These are phyloP conservation scores for Coprinopsis strossmayeri DNA, from an alignment of 768 basidiomycete species.

Conservation along the genomic window DNA sequence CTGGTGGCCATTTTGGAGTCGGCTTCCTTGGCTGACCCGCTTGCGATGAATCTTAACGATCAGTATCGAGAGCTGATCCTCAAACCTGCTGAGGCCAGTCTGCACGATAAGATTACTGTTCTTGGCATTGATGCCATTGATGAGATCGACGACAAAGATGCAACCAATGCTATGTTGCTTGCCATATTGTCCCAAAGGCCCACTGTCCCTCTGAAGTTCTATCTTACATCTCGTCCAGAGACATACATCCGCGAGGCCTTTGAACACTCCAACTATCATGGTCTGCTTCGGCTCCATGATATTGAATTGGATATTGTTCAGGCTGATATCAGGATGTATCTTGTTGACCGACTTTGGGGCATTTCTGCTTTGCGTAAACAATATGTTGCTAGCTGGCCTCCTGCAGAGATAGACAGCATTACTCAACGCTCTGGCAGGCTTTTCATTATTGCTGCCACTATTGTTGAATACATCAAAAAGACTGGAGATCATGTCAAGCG, in stretches of 20 bases:
- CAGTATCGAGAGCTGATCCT: not conserved
- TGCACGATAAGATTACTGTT: not conserved
- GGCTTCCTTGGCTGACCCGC: not conserved
- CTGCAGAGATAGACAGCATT: too few species aligned
- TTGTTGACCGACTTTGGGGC: not conserved
- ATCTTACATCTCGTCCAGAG: slow-evolving; percentile 17
- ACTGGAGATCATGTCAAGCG: too few species aligned
- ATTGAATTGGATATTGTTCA: slow-evolving; percentile 1
- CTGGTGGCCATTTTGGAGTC: not conserved
- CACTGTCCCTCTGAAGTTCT: slow-evolving; percentile 14
- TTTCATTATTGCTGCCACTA: too few species aligned
- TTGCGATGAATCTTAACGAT: not conserved
- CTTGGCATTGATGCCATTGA: slow-evolving; percentile 19
- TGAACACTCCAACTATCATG: slow-evolving; percentile 1
- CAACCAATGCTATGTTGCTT: slow-evolving; percentile 12
- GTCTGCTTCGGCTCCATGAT: slow-evolving; percentile 6
- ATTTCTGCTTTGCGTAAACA: too few species aligned
- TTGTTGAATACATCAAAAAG: too few species aligned
- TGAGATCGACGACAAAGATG: slow-evolving; percentile 13
- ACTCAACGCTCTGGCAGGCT: too few species aligned
- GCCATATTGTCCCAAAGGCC: slow-evolving; percentile 4
- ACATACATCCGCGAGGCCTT: slow-evolving; percentile 7
- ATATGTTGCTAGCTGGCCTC: too few species aligned
- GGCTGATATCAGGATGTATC: slow-evolving; percentile 5
- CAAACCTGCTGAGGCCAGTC: not conserved